Evolutionary conservation across 768 basidiomycete genomes (phyloP).

Genomic region (Suillus hirtellus): DNA sequence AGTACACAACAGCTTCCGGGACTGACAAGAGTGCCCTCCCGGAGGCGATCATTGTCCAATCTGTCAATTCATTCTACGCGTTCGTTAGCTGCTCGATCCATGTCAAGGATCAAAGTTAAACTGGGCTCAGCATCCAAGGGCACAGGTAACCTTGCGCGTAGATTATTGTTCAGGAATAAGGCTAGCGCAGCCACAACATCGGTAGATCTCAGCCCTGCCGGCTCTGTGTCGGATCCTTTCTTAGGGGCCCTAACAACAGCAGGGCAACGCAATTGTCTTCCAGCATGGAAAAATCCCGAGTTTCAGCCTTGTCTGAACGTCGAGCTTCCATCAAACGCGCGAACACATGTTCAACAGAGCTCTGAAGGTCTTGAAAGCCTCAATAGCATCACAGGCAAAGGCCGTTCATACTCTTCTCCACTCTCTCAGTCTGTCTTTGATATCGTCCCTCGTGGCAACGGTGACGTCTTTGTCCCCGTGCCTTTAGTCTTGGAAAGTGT

Average conservation of each 20-base stretch:
- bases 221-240: constrained; percentile 12
- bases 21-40: constrained; percentile 40
- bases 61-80: constrained; percentile 46
- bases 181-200: constrained; percentile 20
- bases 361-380: constrained; percentile 20
- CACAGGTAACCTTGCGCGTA: constrained; percentile 56
- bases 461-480: constrained; percentile 55
- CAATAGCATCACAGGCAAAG: constrained; percentile 44
- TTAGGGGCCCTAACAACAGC: constrained; percentile 23
- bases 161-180: constrained; percentile 49
- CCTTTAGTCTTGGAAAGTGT: constrained; percentile 49
- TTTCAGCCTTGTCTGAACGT: neutral
- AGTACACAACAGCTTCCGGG: constrained; percentile 23
- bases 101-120: constrained; percentile 50
- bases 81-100: constrained; percentile 45
- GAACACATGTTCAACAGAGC: constrained; percentile 14
- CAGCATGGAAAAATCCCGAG: constrained; percentile 45
- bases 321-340: neutral
- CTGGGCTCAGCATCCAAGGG: constrained; percentile 41
- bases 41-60: constrained; percentile 58
- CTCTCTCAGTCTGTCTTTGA: constrained; percentile 63
- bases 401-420: constrained; percentile 65
- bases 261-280: constrained; percentile 37
- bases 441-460: constrained; percentile 46
- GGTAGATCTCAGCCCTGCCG: constrained; percentile 4